Percentiles rank a stretch among this genome's conserved stretches.
These are phyloP conservation scores for Poronia punctata DNA, from an alignment of 495 filamentous ascomycete genomes.

Conservation along the genomic window DNA sequence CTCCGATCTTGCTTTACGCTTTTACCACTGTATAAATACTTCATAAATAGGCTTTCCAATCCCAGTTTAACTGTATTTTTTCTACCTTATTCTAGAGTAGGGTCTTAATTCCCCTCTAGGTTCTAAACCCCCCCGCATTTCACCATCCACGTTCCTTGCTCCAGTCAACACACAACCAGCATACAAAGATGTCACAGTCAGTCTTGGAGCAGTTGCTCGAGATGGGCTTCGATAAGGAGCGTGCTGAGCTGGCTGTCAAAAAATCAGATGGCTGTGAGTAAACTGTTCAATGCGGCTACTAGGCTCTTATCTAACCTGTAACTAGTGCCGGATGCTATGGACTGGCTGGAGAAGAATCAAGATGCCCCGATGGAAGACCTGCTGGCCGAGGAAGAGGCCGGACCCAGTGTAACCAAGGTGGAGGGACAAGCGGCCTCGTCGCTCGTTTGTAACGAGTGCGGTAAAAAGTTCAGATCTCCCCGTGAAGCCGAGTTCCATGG, in stretches of 20 bases:
- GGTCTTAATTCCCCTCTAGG: neutral
- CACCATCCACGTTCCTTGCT: slow-evolving; percentile 10
- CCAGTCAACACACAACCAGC: slow-evolving; percentile 12
- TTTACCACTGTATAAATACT: too few species aligned
- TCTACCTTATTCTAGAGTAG: slow-evolving; percentile 2
- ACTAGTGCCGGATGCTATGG: slow-evolving; percentile 78
- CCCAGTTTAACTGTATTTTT: too few species aligned
- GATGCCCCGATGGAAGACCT: slow-evolving; percentile 24
- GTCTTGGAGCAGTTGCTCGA: slow-evolving; percentile 79
- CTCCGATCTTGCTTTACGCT: too few species aligned
- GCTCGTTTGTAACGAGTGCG: slow-evolving; percentile 79
- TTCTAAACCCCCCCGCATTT: slow-evolving; percentile 4
- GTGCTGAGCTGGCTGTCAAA: slow-evolving; percentile 73
- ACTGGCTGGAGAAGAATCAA: slow-evolving; percentile 89
- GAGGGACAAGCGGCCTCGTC: slow-evolving; percentile 55
- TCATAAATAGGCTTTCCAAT: too few species aligned
- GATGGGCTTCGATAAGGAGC: slow-evolving; percentile 87
- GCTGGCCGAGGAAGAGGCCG: slow-evolving; percentile 49
- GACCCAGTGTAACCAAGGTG: slow-evolving; percentile 44
- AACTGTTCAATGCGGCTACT: slow-evolving; percentile 2
- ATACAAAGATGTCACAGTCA: slow-evolving; percentile 52
- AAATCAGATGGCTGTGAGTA: slow-evolving; percentile 66
- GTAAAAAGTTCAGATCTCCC: slow-evolving; percentile 77
- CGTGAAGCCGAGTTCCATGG: slow-evolving; percentile 86
- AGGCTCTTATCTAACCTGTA: slow-evolving; percentile 13